Evolutionary conservation across 139 green algal species (phyloP).

Genomic region (Chlorella sp.): DNA sequence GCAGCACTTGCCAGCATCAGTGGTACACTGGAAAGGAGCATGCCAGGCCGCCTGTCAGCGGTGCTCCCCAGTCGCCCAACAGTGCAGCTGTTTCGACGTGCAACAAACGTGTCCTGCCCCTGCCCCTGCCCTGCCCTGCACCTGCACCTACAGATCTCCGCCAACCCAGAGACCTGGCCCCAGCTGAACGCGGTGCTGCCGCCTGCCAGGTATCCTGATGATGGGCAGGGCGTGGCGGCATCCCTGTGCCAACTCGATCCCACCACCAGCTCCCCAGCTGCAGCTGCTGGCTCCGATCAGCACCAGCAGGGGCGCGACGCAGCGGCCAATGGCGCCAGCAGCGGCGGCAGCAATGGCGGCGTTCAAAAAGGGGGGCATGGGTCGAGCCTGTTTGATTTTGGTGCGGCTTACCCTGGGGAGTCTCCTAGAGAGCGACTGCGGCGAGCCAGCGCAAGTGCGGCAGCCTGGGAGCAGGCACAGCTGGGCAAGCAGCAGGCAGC

Average conservation of each 20-base stretch:
- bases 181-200: constrained; percentile 10
- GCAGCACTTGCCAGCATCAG: too few species aligned
- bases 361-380: background rate
- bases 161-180: background rate
- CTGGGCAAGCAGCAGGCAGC: background rate
- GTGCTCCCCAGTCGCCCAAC: too few species aligned
- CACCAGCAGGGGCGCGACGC: background rate
- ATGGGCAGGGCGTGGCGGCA: background rate
- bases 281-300: background rate
- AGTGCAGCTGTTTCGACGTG: too few species aligned
- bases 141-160: background rate
- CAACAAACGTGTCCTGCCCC: too few species aligned
- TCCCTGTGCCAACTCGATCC: background rate
- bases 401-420: background rate
- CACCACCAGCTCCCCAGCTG: background rate
- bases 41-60: too few species aligned
- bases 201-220: background rate
- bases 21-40: too few species aligned
- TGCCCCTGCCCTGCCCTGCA: background rate
- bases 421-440: background rate
- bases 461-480: too few species aligned
- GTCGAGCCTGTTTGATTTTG: background rate
- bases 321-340: background rate
- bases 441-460: background rate
- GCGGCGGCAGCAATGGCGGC: background rate